Base-by-base conservation (phyloP, 2,329 filamentous ascomycete genomes). In the Helotiales sp. region DNA sequence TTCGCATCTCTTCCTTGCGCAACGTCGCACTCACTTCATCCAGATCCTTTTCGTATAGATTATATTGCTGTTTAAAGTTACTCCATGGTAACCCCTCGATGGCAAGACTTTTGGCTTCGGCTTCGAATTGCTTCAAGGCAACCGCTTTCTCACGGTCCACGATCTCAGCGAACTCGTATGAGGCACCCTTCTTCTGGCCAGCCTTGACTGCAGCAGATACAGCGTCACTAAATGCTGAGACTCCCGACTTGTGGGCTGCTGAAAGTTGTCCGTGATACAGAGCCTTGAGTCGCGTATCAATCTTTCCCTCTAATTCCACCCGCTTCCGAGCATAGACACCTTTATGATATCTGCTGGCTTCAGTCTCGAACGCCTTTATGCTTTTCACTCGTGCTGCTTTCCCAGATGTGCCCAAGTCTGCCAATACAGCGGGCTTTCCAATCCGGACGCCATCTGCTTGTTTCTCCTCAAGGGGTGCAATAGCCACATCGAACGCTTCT, bases 261-360 rank as follows among this genome's bases (percentile, higher is more conserved):
- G 84, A 83, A 38, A 99, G 80, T 71, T 99, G 95, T n/a, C 89
- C 90, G 52, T 89, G 85, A 75, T 95, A 97, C 10, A 99, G 81
- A 1, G 87, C 79, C 77, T 96, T 98, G 52, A 99, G 81, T 31
- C 95, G 84, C n/a, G 84, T 81, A 70, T 98, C 95, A 36, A 97
- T 83, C 75, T 96, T 97, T 67, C 78, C 79, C 71, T 95, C 90
- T 7, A 99, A 81, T 71, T 99, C 95, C 1, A 84, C 81, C 62
- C 86, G 85, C 77, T 99, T 99, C 57, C 90, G 84, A 64, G 85
- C 81, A 73, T 95, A 99, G 15, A 99, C 95, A 17, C 89, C 92
- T 77, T 98, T 98, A 79, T 98, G 95, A 72, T 99, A 99, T 62
- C 95, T 83, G 71, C 93, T 93, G 1, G 95, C 95, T 71, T 96